Conservation (phyloP, 1,284 basidiomycete genomes). For the Xerocomus nothofagi region DNA sequence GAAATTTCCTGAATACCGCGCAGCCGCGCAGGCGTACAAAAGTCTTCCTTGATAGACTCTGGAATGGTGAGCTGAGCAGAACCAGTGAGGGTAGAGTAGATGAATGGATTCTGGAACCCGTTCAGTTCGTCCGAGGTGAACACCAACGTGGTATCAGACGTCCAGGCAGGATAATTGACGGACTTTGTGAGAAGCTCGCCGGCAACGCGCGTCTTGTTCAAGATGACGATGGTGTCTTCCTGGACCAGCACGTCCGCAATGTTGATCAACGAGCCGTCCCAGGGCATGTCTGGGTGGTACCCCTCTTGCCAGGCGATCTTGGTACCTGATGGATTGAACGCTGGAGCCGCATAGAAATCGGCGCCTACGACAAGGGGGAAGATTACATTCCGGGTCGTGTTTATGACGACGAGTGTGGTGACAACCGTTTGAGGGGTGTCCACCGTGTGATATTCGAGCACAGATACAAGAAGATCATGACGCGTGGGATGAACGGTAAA, state of each 20-base stretch:
- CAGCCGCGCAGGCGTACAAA: constrained; percentile 54
- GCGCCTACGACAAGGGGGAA: constrained; percentile 9
- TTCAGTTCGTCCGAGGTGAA: constrained; percentile 64
- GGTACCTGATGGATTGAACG: neutral
- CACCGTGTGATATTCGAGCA: constrained; percentile 61
- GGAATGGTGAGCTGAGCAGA: too few relatives aligned
- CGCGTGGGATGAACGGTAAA: constrained; percentile 30
- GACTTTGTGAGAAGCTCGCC: constrained; percentile 47
- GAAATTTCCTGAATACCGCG: constrained; percentile 49
- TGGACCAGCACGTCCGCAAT: neutral
- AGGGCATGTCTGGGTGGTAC: neutral
- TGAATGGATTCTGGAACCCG: constrained; percentile 67
- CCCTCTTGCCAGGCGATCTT: neutral
- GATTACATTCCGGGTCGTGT: constrained; percentile 35
- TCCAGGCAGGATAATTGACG: constrained; percentile 61
- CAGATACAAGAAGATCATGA: constrained; percentile 28
- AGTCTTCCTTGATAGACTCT: too few relatives aligned
- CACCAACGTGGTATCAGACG: constrained; percentile 52
- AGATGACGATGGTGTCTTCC: neutral
- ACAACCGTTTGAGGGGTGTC: constrained; percentile 50
- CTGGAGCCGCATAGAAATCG: neutral
- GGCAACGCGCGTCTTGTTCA: constrained; percentile 35
- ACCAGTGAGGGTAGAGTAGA: constrained; percentile 44
- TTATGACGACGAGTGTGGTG: constrained; percentile 49
- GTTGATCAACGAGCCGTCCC: neutral